Evolutionary conservation across 306 rosid species (phyloP), one percentile per base, ranked within the genome.

Genomic region (Castanea sativa): DNA sequence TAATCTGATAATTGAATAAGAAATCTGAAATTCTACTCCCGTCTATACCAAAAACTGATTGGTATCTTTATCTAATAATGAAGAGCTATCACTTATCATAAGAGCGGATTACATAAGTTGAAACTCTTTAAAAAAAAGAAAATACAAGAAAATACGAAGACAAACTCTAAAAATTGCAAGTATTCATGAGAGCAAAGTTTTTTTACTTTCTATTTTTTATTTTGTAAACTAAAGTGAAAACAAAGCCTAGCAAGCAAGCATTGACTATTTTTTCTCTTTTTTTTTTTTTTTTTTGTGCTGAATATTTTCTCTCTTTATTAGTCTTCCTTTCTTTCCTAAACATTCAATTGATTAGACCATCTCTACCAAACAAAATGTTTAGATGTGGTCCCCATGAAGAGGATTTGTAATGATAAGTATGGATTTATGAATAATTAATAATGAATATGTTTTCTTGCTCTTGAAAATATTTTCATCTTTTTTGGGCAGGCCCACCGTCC

Each of bases 341-440:
- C 78, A 80, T 76, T 80, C 77, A 57, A 72, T 57, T 73, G 77
- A 81, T 55, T 69, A 73, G 85, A 81, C 79, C 52, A 69, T 70
- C 83, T 75, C 73, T 56, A 35, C 73, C 2, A 55, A 78, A 77
- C 63, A 78, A 57, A 68, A 1, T 43, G 69, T 79, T 55, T 41
- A 20, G 25, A 38, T 29, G 80, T 70, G 83, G 87, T 12, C 78
- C 83, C 73, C 5, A 29, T 33, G 58, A 9, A 23, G n/a, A 75
- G 73, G 71, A 71, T 49, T 65, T 3, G 65, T 18, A 76, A 74
- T 78, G 19, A 76, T 79, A 73, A 78, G 73, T 43, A 45, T 6
- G 56, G 18, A 67, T 68, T 68, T 55, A 15, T 25, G 71, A 75
- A 58, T 51, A 73, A 78, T 41, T 32, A 52, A 33, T 53, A 68